These are phyloP conservation scores for Aspergillus hiratsukae DNA, from an alignment of 2,329 filamentous ascomycete species.

Conservation along the genomic window DNA sequence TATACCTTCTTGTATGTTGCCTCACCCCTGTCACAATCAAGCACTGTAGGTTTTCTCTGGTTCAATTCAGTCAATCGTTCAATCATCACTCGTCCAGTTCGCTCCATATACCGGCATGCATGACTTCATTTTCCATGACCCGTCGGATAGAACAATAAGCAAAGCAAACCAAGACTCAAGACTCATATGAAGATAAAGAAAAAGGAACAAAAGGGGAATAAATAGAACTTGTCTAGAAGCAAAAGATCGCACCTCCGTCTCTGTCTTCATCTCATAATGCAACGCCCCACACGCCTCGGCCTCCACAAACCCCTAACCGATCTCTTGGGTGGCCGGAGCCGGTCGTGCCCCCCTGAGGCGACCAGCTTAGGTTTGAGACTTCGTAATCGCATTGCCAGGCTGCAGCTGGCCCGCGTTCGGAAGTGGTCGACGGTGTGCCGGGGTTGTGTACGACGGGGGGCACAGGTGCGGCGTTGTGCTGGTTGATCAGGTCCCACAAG, in stretches of 20 bases:
- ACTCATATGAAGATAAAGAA: background rate
- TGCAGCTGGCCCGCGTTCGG: slow-evolving; percentile 42
- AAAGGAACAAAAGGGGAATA: background rate
- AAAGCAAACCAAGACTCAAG: slow-evolving; percentile 1
- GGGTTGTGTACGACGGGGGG: slow-evolving; percentile 30
- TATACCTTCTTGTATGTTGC: background rate
- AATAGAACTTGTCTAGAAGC: background rate
- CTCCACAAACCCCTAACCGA: slow-evolving; percentile 44
- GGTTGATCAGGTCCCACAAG: slow-evolving; percentile 86
- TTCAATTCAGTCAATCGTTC: slow-evolving; percentile 33
- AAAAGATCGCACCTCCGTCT: background rate
- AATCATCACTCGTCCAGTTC: slow-evolving; percentile 10
- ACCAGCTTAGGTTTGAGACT: slow-evolving; percentile 46
- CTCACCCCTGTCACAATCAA: background rate
- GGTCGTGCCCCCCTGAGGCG: slow-evolving; percentile 38
- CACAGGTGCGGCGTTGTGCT: slow-evolving; percentile 49
- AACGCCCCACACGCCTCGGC: slow-evolving; percentile 44
- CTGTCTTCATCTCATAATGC: slow-evolving; percentile 25
- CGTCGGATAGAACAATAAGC: background rate
- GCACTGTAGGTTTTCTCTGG: background rate
- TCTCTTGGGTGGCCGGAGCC: slow-evolving; percentile 30
- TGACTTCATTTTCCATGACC: background rate
- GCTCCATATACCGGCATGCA: background rate
- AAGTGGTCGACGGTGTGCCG: slow-evolving; percentile 26
- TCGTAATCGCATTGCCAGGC: slow-evolving; percentile 46